Conservation (phyloP, 1,284 basidiomycete species). For the Nidula niveotomentosa region DNA sequence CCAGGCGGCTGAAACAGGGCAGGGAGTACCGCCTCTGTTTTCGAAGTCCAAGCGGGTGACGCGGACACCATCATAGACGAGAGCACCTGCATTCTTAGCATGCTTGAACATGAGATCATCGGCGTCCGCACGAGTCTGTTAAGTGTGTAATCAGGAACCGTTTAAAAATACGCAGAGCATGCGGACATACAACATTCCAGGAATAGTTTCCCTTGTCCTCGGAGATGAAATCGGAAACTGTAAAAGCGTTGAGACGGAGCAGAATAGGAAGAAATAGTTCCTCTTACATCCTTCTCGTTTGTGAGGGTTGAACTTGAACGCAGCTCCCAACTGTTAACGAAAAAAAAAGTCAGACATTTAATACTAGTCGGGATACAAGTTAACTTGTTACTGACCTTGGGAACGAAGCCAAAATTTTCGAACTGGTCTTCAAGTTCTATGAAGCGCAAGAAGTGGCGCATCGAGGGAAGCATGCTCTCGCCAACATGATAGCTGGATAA, state of each 20-base stretch:
- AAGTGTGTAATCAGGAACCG: neutral
- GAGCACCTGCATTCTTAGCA: neutral
- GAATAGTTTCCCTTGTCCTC: slow-evolving; percentile 1
- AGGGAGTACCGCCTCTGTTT: neutral
- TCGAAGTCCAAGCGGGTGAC: slow-evolving; percentile 3
- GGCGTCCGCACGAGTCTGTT: slow-evolving; percentile 1
- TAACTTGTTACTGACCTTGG: slow-evolving; percentile 26
- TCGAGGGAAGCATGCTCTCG: slow-evolving; percentile 42
- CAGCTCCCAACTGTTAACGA: slow-evolving; percentile 33
- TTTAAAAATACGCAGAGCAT: neutral
- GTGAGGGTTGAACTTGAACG: slow-evolving; percentile 36
- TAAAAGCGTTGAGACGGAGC: neutral
- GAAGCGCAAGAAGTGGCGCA: slow-evolving; percentile 35
- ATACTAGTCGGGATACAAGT: neutral
- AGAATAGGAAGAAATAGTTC: neutral
- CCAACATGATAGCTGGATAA: slow-evolving; percentile 38
- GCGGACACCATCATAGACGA: neutral
- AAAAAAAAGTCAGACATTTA: neutral
- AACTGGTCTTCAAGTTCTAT: slow-evolving; percentile 37
- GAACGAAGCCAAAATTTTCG: slow-evolving; percentile 30
- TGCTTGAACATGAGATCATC: slow-evolving; percentile 1
- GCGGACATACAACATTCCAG: slow-evolving; percentile 4
- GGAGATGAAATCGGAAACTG: neutral
- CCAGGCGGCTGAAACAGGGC: slow-evolving; percentile 1
- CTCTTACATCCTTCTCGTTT: slow-evolving; percentile 39